Percentiles rank a stretch among this genome's conserved stretches.
These are phyloP conservation scores for Pterocarpus macrocarpus DNA, from an alignment of 306 rosid species.

Conservation along the genomic window DNA sequence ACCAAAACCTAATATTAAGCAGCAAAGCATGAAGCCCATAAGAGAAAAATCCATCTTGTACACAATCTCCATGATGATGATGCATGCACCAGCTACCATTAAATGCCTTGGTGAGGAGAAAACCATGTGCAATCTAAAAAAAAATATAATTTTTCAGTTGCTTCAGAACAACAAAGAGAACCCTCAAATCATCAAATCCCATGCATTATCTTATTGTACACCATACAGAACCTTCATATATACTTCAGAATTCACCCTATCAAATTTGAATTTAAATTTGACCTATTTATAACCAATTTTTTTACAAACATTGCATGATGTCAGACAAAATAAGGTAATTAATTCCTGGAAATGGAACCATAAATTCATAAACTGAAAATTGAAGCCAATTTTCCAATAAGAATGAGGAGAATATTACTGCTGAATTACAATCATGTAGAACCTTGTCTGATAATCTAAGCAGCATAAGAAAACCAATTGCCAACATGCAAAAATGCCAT, in stretches of 20 bases:
- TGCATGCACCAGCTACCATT: constrained; percentile 91
- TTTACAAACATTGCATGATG: constrained; percentile 7
- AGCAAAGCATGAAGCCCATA: constrained; percentile 78
- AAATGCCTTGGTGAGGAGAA: constrained; percentile 97
- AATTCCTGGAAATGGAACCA: constrained; percentile 17
- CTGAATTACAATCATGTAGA: constrained; percentile 24
- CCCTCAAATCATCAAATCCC: constrained; percentile 33
- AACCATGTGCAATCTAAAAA: constrained; percentile 92
- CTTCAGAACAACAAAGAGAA: constrained; percentile 18
- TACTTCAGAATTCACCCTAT: constrained; percentile 25
- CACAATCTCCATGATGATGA: constrained; percentile 78
- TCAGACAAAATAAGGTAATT: constrained; percentile 26
- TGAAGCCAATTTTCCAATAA: constrained; percentile 30
- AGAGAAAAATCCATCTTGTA: constrained; percentile 94
- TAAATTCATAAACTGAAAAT: constrained; percentile 30
- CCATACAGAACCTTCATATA: constrained; percentile 14
- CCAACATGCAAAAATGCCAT: constrained; percentile 20
- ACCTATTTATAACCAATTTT: constrained; percentile 25
- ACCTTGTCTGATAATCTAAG: constrained; percentile 30
- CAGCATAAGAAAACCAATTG: constrained; percentile 13
- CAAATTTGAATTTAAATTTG: background rate
- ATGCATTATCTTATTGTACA: constrained; percentile 37
- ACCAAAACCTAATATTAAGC: constrained; percentile 94
- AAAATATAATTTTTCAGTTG: constrained; percentile 26
- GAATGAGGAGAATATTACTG: constrained; percentile 25